Evolutionary conservation across 805 yeast species (phyloP), one percentile per base, ranked within the genome.

Genomic region (Candida sphagnicola): DNA sequence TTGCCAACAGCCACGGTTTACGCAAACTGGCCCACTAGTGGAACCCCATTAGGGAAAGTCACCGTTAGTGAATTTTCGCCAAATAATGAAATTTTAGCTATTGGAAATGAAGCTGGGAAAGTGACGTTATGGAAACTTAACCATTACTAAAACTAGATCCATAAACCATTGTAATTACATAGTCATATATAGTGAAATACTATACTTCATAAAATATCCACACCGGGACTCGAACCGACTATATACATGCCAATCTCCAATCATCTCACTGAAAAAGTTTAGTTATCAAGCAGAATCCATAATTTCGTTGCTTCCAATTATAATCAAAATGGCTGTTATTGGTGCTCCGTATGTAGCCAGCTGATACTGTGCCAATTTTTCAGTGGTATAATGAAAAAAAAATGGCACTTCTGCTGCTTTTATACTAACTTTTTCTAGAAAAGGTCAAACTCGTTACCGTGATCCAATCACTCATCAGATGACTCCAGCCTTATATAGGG

Each of bases 1-100:
- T 62, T 91, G 41, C 96, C 97, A 16, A 75, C 85, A 18, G 87
- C 91, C 47, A 77, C 86, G 14, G 95, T 87, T 5, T 93, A 81
- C 64, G 72, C 81, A 35, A 93, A 93, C 67, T 93, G 99, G 99
- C 99, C 99, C 13, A 93, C 98, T 2, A 81, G 91, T 37, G 89
- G 89, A 4, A 91, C 99, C 1, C 98, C 99, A 8, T 73, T 93
- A 48, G 99, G 99, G n/a, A 80, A 83, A 48, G 96, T 93, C 24
- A 86, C 96, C 0, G 62, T 81, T 13, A 82, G 80, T 2, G 76
- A 79, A 12, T 91, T 91, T 61, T 80, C 95, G 31, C 88, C 93
- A 18, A 77, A 78, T 45, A 78, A 81, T 42, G 93, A 87, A 61
- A 78, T 90, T 81, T 59, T 93, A 35, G 87, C 90, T 13, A 77